Percentiles rank a stretch among this genome's conserved stretches.
Evolutionary conservation across 2,329 filamentous ascomycete genomes (phyloP).

Genomic region (Scytalidium sp.): DNA sequence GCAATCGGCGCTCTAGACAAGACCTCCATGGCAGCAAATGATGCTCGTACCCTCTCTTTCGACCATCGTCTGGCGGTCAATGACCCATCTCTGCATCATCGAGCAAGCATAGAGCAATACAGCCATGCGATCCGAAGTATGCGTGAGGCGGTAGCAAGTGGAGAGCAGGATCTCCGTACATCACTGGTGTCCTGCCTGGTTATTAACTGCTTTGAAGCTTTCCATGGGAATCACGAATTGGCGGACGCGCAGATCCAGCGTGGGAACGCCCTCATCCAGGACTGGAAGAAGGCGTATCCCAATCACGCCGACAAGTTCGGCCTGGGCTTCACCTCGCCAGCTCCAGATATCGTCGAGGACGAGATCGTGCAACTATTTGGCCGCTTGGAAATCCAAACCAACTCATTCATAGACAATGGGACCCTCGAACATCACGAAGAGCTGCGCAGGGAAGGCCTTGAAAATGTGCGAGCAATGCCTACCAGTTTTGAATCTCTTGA

Average conservation of each 20-base stretch:
- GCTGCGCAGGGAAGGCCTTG: constrained; percentile 14
- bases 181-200: constrained; percentile 19
- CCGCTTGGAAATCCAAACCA: constrained; percentile 58
- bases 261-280: constrained; percentile 25
- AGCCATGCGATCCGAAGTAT: constrained; percentile 20
- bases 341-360: constrained; percentile 38
- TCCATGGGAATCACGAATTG: constrained; percentile 18
- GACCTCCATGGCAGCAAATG: constrained; percentile 12
- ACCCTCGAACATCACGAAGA: constrained; percentile 7
- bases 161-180: constrained; percentile 5
- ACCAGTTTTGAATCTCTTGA: constrained; percentile 9
- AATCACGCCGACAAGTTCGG: constrained; percentile 7
- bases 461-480: constrained; percentile 16
- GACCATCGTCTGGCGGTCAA: constrained; percentile 8
- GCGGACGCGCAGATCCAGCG: constrained; percentile 16
- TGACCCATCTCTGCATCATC: constrained; percentile 13
- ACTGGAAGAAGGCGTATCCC: constrained; percentile 20
- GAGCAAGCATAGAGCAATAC: constrained; percentile 23
- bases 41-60: constrained; percentile 7
- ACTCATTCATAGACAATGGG: constrained; percentile 40
- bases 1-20: constrained; percentile 19
- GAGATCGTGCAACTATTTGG: constrained; percentile 61
- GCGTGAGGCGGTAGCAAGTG: constrained; percentile 13
- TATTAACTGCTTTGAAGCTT: constrained; percentile 22
- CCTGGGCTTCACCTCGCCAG: constrained; percentile 18